phyloP scores from a whole-genome alignment of 306 rosid genomes.

The Cucumis hystrix region DNA sequence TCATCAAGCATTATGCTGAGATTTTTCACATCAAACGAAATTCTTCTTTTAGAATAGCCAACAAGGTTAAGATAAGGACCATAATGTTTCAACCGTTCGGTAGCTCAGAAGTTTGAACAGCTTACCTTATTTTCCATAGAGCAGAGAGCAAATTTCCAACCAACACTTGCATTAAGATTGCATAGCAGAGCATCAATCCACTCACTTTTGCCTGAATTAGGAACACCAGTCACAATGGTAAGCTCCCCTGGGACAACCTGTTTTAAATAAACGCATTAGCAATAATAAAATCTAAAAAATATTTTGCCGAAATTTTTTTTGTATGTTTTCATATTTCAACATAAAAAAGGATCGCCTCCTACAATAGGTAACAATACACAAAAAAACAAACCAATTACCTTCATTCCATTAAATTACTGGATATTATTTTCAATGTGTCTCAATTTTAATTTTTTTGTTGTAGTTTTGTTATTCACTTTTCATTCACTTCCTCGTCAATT shows the following conservation, averaged over 20 bases:
- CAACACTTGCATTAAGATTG: constrained; percentile 50
- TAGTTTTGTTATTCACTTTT: too few relatives aligned
- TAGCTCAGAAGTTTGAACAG: constrained; percentile 7
- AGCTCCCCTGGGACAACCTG: constrained; percentile 95
- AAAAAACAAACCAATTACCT: background rate
- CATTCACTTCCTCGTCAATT: too few relatives aligned
- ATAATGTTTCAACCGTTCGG: background rate
- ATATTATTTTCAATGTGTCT: too few relatives aligned
- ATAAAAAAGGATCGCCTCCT: background rate
- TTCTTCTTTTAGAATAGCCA: background rate
- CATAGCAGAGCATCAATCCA: constrained; percentile 98
- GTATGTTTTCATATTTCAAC: background rate
- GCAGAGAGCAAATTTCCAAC: constrained; percentile 90
- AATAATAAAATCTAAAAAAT: background rate
- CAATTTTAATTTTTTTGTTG: too few relatives aligned
- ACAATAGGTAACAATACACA: background rate
- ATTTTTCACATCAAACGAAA: background rate
- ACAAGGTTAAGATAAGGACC: background rate
- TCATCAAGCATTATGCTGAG: background rate
- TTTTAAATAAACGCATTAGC: constrained; percentile 3
- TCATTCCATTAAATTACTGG: background rate
- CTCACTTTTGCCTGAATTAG: constrained; percentile 98
- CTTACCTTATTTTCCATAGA: constrained; percentile 91
- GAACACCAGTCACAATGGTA: constrained; percentile 88
- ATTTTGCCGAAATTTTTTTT: background rate